Evolutionary conservation across 768 basidiomycete genomes (phyloP), one percentile per base, ranked within the genome.

Genomic region (Psilocybe tampanensis): DNA sequence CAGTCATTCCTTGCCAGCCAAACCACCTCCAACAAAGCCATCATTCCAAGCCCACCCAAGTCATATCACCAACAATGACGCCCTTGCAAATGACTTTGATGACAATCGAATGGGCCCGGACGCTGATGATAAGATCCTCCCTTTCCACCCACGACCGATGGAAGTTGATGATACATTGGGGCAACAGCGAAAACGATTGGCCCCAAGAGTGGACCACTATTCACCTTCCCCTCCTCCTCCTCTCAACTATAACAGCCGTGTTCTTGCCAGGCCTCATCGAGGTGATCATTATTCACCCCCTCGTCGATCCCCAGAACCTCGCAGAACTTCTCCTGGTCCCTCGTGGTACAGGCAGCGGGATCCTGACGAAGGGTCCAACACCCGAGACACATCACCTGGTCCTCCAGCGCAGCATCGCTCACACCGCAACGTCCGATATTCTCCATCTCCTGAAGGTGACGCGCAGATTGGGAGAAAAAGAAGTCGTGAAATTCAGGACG

Each of bases 61-160:
- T n/a, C n/a, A n/a, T n/a, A n/a, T n/a, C 12, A 5, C 12, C 12
- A 5, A 15, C 7, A 3, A 39, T 39, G 13, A 13, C 15, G 36
- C 13, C n/a, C 3, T 23, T 9, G 15, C 23, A 39, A 23, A 29
- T 33, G 47, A 48, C 29, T 52, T 33, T 39, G 44, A 51, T 44
- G 44, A 55, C 21, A n/a, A n/a, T n/a, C 55, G 58, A 41, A 64
- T 67, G 59, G 63, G 60, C n/a, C 63, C 63, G 3, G 63, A 64
- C 34, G 34, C 55, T 22, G 47, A 47, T 47, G 56, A 60, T 43
- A 59, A 65, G 62, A 22, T 29, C 12, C 62, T 47, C 44, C 32
- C 44, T 19, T 41, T 33, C 8, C 61, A 47, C 47, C 32, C 34
- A 18, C 47, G 42, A 51, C 18, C 47, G 19, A 21, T 53, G 15